Conservation (phyloP, 2,329 filamentous ascomycete genomes). For the Trichophaea hybrida region DNA sequence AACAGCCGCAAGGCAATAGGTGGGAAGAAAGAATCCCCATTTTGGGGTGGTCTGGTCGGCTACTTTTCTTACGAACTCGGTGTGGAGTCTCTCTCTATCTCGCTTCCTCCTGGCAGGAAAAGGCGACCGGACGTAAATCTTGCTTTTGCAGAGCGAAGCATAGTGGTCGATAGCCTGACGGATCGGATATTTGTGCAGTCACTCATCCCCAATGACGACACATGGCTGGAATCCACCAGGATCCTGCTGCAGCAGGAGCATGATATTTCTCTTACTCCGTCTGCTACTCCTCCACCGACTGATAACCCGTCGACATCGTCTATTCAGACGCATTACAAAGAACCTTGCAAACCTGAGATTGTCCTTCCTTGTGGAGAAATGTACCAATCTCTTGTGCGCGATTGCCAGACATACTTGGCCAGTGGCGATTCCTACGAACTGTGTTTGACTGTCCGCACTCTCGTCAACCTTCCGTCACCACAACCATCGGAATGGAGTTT, state of each 20-base stretch:
- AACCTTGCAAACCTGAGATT: slow-evolving; percentile 7
- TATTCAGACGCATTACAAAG: background rate
- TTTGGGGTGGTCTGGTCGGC: slow-evolving; percentile 73
- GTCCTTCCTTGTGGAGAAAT: slow-evolving; percentile 11
- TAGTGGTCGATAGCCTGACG: slow-evolving; percentile 59
- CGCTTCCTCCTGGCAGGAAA: slow-evolving; percentile 29
- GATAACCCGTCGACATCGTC: background rate
- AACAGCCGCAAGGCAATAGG: slow-evolving; percentile 28
- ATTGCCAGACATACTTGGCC: slow-evolving; percentile 31
- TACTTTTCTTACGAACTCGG: slow-evolving; percentile 78
- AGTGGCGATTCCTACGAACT: slow-evolving; percentile 34
- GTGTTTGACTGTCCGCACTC: slow-evolving; percentile 30
- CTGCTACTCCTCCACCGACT: slow-evolving; percentile 22
- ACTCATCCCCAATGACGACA: slow-evolving; percentile 35
- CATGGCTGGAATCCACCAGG: slow-evolving; percentile 37
- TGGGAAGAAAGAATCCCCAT: slow-evolving; percentile 38
- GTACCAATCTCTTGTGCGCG: slow-evolving; percentile 30
- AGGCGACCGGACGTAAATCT: slow-evolving; percentile 57
- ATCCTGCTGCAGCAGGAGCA: slow-evolving; percentile 27
- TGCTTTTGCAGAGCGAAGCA: slow-evolving; percentile 59
- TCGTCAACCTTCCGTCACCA: slow-evolving; percentile 27
- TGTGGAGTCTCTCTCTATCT: slow-evolving; percentile 44
- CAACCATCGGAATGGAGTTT: slow-evolving; percentile 45
- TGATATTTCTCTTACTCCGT: slow-evolving; percentile 24
- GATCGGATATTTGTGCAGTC: slow-evolving; percentile 53